A percentile compares a stretch with the other conserved stretches of the same genome.
Conservation (phyloP, 2,329 filamentous ascomycete genomes). For the Phyllosticta ampelicida region DNA sequence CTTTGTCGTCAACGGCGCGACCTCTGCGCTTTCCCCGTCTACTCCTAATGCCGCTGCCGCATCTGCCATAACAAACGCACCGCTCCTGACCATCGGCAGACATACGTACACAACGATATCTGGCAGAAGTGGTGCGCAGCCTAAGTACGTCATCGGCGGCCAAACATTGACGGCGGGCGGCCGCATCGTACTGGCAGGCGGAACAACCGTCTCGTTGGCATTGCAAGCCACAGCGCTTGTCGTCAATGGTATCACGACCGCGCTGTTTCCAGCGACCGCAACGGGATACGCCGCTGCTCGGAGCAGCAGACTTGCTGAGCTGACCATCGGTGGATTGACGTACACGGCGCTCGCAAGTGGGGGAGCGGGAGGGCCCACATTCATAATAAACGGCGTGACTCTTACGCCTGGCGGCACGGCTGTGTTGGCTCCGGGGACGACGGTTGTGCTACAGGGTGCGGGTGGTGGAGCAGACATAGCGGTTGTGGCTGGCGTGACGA, state of each 20-base stretch:
- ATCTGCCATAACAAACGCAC: constrained; percentile 16
- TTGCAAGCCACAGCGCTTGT: constrained; percentile 8
- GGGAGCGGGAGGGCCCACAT: constrained; percentile 12
- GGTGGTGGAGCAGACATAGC: neutral
- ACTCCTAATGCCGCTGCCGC: constrained; percentile 19
- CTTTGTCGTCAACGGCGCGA: constrained; percentile 24
- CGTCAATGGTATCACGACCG: constrained; percentile 11
- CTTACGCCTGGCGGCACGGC: constrained; percentile 26
- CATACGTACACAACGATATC: constrained; percentile 19
- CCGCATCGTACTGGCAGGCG: constrained; percentile 16
- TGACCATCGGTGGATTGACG: constrained; percentile 15
- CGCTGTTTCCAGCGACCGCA: constrained; percentile 10
- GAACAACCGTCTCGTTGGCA: constrained; percentile 22
- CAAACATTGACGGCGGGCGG: constrained; percentile 30
- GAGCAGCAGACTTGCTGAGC: constrained; percentile 6
- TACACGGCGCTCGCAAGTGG: constrained; percentile 1
- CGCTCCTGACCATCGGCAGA: constrained; percentile 23
- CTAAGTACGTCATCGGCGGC: constrained; percentile 25
- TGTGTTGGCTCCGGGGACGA: constrained; percentile 14
- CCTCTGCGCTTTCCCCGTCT: constrained; percentile 4
- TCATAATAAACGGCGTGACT: constrained; percentile 30
- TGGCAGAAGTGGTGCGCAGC: constrained; percentile 15
- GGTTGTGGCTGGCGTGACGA: neutral
- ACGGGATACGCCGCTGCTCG: constrained; percentile 2
- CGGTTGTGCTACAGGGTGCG: neutral